Conservation (phyloP, 2,329 filamentous ascomycete genomes). For the Cryphonectria naterciae region DNA sequence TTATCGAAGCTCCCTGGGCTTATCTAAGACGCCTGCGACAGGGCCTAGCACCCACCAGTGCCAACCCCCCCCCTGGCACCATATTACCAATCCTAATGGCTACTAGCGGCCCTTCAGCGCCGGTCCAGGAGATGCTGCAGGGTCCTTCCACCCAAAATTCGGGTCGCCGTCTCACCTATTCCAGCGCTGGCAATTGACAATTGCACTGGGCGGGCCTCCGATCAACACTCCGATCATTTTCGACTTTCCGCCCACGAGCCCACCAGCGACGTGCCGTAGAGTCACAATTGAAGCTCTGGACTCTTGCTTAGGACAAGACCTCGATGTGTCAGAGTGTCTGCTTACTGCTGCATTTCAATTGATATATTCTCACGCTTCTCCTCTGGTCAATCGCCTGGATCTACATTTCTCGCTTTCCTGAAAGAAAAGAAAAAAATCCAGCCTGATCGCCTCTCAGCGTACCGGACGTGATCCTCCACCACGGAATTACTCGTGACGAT, state of each 20-base stretch:
- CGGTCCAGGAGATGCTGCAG: slow-evolving; percentile 16
- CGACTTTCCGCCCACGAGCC: neutral
- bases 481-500: neutral
- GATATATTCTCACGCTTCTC: neutral
- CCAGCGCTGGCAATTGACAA: slow-evolving; percentile 6
- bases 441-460: neutral
- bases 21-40: slow-evolving; percentile 20
- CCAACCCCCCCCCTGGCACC: slow-evolving; percentile 5
- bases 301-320: neutral
- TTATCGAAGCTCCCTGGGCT: slow-evolving; percentile 12
- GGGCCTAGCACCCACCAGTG: neutral
- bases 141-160: neutral
- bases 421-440: neutral
- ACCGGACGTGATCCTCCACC: neutral
- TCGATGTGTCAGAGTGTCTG: slow-evolving; percentile 2
- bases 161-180: neutral
- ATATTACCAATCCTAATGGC: slow-evolving; percentile 1
- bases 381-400: neutral
- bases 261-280: neutral
- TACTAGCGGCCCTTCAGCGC: slow-evolving; percentile 19
- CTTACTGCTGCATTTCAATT: slow-evolving; percentile 10
- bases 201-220: neutral
- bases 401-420: neutral
- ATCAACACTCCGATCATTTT: slow-evolving; percentile 12
- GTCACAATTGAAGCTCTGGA: slow-evolving; percentile 4